Percentiles rank a stretch among this genome's conserved stretches.
phyloP scores from a whole-genome alignment of 1,139 yeast genomes.

The Taiozyma sp. region DNA sequence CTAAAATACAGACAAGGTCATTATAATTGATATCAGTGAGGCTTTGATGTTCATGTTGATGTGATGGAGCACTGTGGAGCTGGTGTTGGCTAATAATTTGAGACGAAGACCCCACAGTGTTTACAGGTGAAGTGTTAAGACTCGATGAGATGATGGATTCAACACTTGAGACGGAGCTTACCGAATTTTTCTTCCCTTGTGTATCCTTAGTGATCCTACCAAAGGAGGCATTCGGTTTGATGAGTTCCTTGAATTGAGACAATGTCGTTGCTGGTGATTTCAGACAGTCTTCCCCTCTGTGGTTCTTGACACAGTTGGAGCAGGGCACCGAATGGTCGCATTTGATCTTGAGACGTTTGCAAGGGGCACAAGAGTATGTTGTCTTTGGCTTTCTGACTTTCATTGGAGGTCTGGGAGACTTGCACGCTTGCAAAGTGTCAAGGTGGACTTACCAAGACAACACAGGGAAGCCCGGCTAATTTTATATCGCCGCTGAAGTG shows the following conservation, averaged over 20 bases:
- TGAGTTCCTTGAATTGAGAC: slow-evolving; percentile 16
- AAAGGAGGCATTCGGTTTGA: slow-evolving; percentile 13
- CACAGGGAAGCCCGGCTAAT: background rate
- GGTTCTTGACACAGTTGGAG: slow-evolving; percentile 11
- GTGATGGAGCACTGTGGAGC: background rate
- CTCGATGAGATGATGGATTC: background rate
- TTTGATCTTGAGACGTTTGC: slow-evolving; percentile 15
- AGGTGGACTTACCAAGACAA: background rate
- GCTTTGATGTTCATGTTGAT: background rate
- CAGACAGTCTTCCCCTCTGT: slow-evolving; percentile 13
- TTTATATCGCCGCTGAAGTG: too few species aligned
- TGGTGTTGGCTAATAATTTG: too few species aligned
- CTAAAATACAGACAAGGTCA: background rate
- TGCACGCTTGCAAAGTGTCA: too few species aligned
- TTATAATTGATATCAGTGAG: background rate
- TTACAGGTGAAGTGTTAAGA: background rate
- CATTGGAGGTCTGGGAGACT: background rate
- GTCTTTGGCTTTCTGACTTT: slow-evolving; percentile 11
- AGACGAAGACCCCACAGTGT: background rate
- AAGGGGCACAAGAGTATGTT: slow-evolving; percentile 16
- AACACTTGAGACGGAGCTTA: background rate
- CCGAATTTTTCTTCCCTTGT: slow-evolving; percentile 1
- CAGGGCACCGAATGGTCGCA: slow-evolving; percentile 18
- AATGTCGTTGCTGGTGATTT: slow-evolving; percentile 11
- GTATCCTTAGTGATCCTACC: slow-evolving; percentile 10